These are phyloP conservation scores for Boletus huronensis DNA, from an alignment of 768 basidiomycete genomes.

Conservation along the genomic window DNA sequence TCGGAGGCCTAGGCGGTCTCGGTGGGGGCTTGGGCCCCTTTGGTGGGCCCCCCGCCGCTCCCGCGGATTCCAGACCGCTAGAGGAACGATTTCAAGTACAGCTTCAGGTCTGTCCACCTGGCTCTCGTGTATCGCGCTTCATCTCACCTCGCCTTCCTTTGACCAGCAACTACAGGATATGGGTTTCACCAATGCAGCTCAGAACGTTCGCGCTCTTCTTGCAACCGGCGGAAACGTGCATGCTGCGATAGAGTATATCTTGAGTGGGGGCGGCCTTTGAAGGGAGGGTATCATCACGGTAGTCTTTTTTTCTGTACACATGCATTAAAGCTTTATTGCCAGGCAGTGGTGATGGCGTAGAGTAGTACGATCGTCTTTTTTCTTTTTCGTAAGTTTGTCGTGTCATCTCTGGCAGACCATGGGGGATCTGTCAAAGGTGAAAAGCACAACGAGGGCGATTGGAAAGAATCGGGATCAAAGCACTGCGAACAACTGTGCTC, in stretches of 20 bases:
- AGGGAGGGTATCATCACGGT: not conserved
- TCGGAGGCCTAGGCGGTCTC: slow-evolving; percentile 32
- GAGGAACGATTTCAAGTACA: slow-evolving; percentile 93
- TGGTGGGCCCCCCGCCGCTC: slow-evolving; percentile 31
- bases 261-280: slow-evolving; percentile 63
- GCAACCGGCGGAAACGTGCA: slow-evolving; percentile 94
- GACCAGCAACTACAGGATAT: slow-evolving; percentile 89
- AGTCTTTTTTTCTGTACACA: not conserved
- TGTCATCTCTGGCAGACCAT: not conserved
- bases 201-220: slow-evolving; percentile 87
- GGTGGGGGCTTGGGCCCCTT: slow-evolving; percentile 24
- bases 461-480: too few species aligned
- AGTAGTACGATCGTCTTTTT: not conserved
- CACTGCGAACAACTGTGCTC: too few species aligned
- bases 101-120: slow-evolving; percentile 51
- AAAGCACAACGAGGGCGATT: too few species aligned
- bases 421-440: too few species aligned
- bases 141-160: not conserved
- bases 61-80: slow-evolving; percentile 69
- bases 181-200: slow-evolving; percentile 87
- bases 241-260: slow-evolving; percentile 89
- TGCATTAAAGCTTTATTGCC: not conserved
- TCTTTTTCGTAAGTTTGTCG: not conserved
- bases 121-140: not conserved
- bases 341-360: not conserved